Evolutionary conservation across 495 filamentous ascomycete species (phyloP), one percentile per base, ranked within the genome.

Genomic region (Penicillium psychrofluorescens): DNA sequence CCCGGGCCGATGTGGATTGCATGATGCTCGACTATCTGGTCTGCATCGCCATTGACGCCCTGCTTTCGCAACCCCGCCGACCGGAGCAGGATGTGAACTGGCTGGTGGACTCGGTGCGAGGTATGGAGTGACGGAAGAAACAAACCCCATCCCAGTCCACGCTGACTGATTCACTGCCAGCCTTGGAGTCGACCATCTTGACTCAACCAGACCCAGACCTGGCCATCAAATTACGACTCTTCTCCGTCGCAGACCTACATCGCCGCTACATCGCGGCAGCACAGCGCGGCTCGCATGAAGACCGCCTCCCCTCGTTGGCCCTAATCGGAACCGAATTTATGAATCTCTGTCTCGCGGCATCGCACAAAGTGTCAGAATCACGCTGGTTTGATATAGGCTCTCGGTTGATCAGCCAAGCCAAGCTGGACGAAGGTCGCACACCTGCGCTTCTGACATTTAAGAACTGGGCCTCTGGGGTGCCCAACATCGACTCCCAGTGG

Each of bases 21-120:
- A 59, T 75, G 52, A 75, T 78, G n/a, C 57, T 78, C 16, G 77
- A 81, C 46, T 79, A 80, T 47, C 46, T 79, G 9, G 42, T 70
- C n/a, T 72, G 69, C 53, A 56, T 63, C 13, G 56, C 72, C 10
- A 66, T 66, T 13, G 48, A 65, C 12, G 49, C 44, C n/a, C 45
- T 64, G 8, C 37, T 75, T 8, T 39, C 16, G 30, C 37, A 42
- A 3, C 40, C 45, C 11, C 32, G 29, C 31, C 29, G 13, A 28
- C 16, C 33, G 12, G 28, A 30, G 6, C 45, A 57, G 22, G 48
- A 55, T 30, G 36, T 55, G 30, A 32, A 50, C 13, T 64, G 62
- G 62, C 34, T 46, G 9, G 45, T 57, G 9, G 31, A 54, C 2
- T 44, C 55, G 0, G 34, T 61, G 16, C 29, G 48, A 38, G 45